These are phyloP conservation scores for Byssochlamys sp. DNA, from an alignment of 2,329 filamentous ascomycete genomes.

Conservation along the genomic window DNA sequence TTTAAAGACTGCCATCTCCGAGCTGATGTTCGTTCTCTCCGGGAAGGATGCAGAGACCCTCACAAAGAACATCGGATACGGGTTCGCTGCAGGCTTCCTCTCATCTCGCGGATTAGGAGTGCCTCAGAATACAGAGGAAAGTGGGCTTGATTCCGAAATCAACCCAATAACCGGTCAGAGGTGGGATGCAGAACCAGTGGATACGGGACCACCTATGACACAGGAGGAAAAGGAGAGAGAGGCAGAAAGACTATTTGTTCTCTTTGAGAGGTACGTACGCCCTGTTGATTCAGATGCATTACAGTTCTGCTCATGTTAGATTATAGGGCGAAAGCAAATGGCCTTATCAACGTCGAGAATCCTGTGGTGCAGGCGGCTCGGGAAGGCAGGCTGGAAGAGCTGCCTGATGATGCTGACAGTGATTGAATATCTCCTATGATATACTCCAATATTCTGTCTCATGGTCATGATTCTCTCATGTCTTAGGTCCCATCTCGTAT, in stretches of 20 bases:
- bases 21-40: slow-evolving; percentile 78
- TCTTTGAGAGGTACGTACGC: slow-evolving; percentile 65
- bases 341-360: slow-evolving; percentile 68
- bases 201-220: slow-evolving; percentile 64
- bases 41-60: slow-evolving; percentile 69
- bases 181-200: slow-evolving; percentile 54
- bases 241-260: slow-evolving; percentile 76
- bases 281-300: not conserved
- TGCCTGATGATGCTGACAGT: slow-evolving; percentile 46
- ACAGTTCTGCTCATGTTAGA: slow-evolving; percentile 8
- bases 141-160: slow-evolving; percentile 32
- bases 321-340: slow-evolving; percentile 57
- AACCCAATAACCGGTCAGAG: slow-evolving; percentile 86
- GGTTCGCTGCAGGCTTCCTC: slow-evolving; percentile 82
- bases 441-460: not conserved
- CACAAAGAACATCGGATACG: slow-evolving; percentile 86
- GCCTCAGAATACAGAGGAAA: slow-evolving; percentile 55
- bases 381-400: slow-evolving; percentile 61
- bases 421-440: slow-evolving; percentile 13
- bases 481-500: not conserved
- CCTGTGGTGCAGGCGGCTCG: slow-evolving; percentile 61
- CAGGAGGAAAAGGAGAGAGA: slow-evolving; percentile 85
- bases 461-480: not conserved
- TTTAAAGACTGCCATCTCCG: slow-evolving; percentile 63
- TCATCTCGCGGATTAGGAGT: slow-evolving; percentile 73